Evolutionary conservation across 106 monocot species (phyloP), one percentile per base, ranked within the genome.

Genomic region (Acorus gramineus): DNA sequence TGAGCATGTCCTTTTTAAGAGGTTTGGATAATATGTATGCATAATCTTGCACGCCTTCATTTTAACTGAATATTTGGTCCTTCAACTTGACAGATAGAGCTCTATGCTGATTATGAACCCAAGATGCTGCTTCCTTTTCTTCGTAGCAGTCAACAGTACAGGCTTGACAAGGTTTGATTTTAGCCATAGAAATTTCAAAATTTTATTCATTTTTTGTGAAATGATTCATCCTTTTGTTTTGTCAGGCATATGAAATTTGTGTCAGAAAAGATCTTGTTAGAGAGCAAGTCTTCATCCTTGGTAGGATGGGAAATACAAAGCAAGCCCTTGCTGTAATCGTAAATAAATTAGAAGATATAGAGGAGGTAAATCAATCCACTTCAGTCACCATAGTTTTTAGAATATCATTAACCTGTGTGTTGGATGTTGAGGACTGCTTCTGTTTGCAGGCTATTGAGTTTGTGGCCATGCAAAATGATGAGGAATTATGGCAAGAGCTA

Each of bases 71-170:
- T 6, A 14, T 64, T 10, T 50, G 50, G 9, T 64, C 52, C 3
- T 69, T 48, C 48, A 56, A 46, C 4, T 69, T 42, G 49, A 4
- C 68, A 98, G 91, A 92, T 98, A 58, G 92, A 90, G 67, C 92
- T 98, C 71, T 98, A 92, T 78, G 92, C 92, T 51, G 98, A 98
- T 4, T 98, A 87, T 66, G 91, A 98, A 46, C 91, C 81, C 67
- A 48, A 49, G 58, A 71, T 98, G 88, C 72, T 92, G 65, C 91
- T 98, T 7, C 85, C 85, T 42, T 98, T 98, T 72, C 98, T 98
- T 64, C 87, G 81, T 45, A 84, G 77, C 57, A 98, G 98, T 76
- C 88, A 92, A 58, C 87, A 98, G 73, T 98, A 98, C 66, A 88
- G 71, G 63, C 75, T 98, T 67, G 98, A 98, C 67, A 98, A 88